These are phyloP conservation scores for Fomes fomentarius DNA, from an alignment of 1,284 basidiomycete genomes.

Conservation along the genomic window DNA sequence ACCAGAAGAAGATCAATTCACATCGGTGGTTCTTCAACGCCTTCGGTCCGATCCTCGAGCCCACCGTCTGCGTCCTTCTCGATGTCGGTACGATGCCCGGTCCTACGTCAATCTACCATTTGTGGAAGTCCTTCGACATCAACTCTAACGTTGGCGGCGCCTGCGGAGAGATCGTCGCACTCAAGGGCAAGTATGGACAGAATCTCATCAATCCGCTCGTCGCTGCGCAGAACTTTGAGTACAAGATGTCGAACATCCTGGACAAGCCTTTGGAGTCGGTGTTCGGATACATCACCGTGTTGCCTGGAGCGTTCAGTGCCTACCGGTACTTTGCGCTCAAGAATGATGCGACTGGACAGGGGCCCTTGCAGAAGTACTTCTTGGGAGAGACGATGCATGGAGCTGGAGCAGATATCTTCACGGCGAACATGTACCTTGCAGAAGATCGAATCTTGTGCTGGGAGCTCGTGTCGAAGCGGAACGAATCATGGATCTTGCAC, in stretches of 20 bases:
- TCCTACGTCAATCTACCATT: slow-evolving; percentile 87
- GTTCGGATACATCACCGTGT: slow-evolving; percentile 92
- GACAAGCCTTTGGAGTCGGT: slow-evolving; percentile 88
- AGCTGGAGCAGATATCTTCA: slow-evolving; percentile 87
- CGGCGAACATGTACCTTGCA: slow-evolving; percentile 95
- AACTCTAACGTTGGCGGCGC: slow-evolving; percentile 96
- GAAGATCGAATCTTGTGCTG: slow-evolving; percentile 93
- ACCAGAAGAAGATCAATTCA: slow-evolving; percentile 93
- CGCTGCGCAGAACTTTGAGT: slow-evolving; percentile 94
- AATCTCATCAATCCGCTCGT: slow-evolving; percentile 86
- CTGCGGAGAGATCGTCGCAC: slow-evolving; percentile 94
- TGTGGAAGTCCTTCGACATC: slow-evolving; percentile 98
- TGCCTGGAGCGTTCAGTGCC: slow-evolving; percentile 94
- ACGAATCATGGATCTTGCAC: slow-evolving; percentile 86
- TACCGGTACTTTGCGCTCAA: slow-evolving; percentile 91
- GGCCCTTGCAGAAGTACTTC: slow-evolving; percentile 94
- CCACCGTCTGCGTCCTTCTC: slow-evolving; percentile 92
- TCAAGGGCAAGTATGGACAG: slow-evolving; percentile 82
- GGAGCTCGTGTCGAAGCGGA: slow-evolving; percentile 91
- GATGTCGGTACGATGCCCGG: slow-evolving; percentile 96
- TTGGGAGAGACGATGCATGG: slow-evolving; percentile 93
- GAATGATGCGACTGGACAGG: slow-evolving; percentile 83
- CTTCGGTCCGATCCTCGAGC: slow-evolving; percentile 76
- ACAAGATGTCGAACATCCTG: slow-evolving; percentile 95
- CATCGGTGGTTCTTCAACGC: slow-evolving; percentile 95